Percentiles rank a stretch among this genome's conserved stretches.
These are phyloP conservation scores for Saitoella complicata DNA, from an alignment of 805 yeast genomes.

Conservation along the genomic window DNA sequence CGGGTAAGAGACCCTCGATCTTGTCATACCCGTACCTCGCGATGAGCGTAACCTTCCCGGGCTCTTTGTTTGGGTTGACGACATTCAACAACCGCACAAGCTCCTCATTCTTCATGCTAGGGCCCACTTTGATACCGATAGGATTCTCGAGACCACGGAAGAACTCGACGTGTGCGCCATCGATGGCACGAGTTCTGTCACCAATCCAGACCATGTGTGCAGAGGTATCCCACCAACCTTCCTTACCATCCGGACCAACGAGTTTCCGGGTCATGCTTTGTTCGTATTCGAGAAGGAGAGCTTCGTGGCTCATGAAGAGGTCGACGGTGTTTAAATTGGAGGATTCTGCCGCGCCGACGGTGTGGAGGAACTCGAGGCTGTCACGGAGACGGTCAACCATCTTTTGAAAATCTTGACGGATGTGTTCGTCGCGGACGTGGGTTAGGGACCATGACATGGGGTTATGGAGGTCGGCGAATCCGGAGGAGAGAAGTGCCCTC, in stretches of 20 bases:
- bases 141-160: constrained; percentile 29
- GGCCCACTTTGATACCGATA: constrained; percentile 30
- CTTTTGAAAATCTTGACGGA: constrained; percentile 24
- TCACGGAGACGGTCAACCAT: constrained; percentile 23
- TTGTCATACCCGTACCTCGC: constrained; percentile 27
- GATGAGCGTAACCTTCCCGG: constrained; percentile 27
- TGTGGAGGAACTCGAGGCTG: constrained; percentile 24
- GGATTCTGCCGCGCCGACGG: constrained; percentile 23
- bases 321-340: constrained; percentile 21
- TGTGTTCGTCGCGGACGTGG: constrained; percentile 24
- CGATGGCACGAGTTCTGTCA: constrained; percentile 28
- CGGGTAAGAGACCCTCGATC: constrained; percentile 22
- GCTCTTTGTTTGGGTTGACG: constrained; percentile 23
- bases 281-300: constrained; percentile 27
- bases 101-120: constrained; percentile 25
- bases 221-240: constrained; percentile 24
- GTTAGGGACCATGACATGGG: constrained; percentile 28
- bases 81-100: constrained; percentile 23
- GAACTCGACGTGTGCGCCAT: constrained; percentile 32
- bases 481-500: constrained; percentile 21
- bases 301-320: constrained; percentile 28
- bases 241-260: constrained; percentile 12
- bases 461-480: constrained; percentile 27
- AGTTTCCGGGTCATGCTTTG: constrained; percentile 24
- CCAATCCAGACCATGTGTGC: constrained; percentile 31